Evolutionary conservation across 495 filamentous ascomycete genomes (phyloP).

Genomic region (Pseudoneurospora amorphoporcata): DNA sequence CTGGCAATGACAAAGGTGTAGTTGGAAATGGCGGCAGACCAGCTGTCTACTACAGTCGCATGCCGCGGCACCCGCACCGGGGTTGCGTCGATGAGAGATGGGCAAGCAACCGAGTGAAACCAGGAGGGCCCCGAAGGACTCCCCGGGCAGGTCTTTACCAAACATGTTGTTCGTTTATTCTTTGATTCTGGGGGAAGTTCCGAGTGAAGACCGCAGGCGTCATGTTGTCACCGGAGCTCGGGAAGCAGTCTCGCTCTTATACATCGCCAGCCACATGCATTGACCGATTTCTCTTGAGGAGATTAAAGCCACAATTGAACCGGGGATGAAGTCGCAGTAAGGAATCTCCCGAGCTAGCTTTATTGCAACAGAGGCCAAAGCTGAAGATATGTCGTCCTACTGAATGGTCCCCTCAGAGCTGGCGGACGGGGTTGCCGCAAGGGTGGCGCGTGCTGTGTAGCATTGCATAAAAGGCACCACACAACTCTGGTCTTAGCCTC

Average conservation of each 20-base stretch:
- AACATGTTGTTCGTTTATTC: not conserved
- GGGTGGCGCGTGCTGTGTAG: not conserved
- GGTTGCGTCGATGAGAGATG: not conserved
- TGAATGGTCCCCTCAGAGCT: not conserved
- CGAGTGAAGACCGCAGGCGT: not conserved
- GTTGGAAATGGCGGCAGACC: conserved; percentile 5
- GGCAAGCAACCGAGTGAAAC: not conserved
- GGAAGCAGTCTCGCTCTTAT: not conserved
- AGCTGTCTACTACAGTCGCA: conserved; percentile 16
- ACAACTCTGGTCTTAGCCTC: not conserved
- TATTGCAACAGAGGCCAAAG: not conserved
- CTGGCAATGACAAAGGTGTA: conserved; percentile 43
- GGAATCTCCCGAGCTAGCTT: not conserved
- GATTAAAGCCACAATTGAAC: not conserved
- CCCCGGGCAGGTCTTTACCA: not conserved
- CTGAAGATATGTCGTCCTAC: not conserved
- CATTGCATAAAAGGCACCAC: not conserved
- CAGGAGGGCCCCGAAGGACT: not conserved
- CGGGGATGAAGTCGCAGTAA: not conserved
- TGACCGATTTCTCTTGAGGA: not conserved
- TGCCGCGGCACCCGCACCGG: conserved; percentile 8
- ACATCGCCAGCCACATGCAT: not conserved
- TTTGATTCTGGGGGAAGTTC: not conserved
- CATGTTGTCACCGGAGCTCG: not conserved
- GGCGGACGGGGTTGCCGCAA: not conserved